phyloP scores from a whole-genome alignment of 306 rosid genomes.

The Potentilla sterilis region DNA sequence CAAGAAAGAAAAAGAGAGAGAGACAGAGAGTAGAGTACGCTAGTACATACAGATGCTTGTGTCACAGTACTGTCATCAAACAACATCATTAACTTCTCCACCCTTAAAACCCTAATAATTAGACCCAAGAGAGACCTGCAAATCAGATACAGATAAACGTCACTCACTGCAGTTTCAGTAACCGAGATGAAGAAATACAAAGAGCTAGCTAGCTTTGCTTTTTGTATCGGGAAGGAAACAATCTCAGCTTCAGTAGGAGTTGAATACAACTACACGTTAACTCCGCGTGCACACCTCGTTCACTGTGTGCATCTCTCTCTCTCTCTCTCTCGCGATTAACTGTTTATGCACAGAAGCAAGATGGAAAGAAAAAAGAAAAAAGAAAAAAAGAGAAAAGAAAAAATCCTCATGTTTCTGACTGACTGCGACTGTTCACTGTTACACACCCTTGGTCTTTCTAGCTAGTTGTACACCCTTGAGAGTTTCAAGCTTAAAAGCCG shows the following conservation, averaged over 20 bases:
- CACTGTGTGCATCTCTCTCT: conserved; percentile 24
- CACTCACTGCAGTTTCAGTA: neutral
- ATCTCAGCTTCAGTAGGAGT: conserved; percentile 31
- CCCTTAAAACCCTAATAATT: neutral
- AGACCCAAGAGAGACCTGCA: neutral
- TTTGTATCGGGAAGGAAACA: conserved; percentile 55
- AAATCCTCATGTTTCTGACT: conserved; percentile 25
- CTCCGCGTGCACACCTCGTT: conserved; percentile 30
- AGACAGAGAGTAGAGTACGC: neutral
- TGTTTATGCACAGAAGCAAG: conserved; percentile 19
- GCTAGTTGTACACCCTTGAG: conserved; percentile 11
- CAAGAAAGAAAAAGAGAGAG: neutral
- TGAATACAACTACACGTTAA: conserved; percentile 56
- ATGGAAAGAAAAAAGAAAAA: conserved; percentile 13
- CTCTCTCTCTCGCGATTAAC: conserved; percentile 16
- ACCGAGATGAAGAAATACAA: neutral
- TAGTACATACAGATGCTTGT: neutral
- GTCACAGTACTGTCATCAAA: conserved; percentile 10
- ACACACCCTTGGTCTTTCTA: conserved; percentile 26
- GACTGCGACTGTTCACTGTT: conserved; percentile 8
- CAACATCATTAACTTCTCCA: neutral
- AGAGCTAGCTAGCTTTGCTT: conserved; percentile 2
- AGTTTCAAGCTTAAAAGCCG: conserved; percentile 40
- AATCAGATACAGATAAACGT: neutral
- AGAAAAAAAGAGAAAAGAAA: conserved; percentile 5